A percentile compares a stretch with the other conserved stretches of the same genome.
Conservation (phyloP, 2,329 filamentous ascomycete species). For the Teratosphaeria pseudoeucalypti region DNA sequence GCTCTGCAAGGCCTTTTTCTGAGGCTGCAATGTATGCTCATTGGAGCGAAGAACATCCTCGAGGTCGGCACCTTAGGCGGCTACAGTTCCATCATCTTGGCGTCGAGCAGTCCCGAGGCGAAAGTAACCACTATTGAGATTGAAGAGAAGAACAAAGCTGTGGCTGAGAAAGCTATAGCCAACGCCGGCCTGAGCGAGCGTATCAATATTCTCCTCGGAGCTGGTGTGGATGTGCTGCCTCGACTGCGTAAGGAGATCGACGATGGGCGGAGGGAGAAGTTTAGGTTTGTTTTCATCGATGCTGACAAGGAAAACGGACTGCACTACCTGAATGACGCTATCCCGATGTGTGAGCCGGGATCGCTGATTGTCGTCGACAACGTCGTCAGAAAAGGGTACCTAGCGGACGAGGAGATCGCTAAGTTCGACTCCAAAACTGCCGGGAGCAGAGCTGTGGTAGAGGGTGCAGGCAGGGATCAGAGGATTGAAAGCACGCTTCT, state of each 20-base stretch:
- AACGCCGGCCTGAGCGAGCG: constrained; percentile 9
- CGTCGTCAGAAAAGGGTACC: constrained; percentile 22
- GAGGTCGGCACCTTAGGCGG: constrained; percentile 18
- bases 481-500: constrained; percentile 34
- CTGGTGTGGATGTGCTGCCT: constrained; percentile 13
- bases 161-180: constrained; percentile 8
- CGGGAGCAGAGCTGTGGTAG: constrained; percentile 28
- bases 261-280: constrained; percentile 10
- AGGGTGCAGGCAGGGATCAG: constrained; percentile 32
- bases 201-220: constrained; percentile 10
- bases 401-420: constrained; percentile 22
- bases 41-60: constrained; percentile 12
- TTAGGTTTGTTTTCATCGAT: constrained; percentile 18
- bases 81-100: constrained; percentile 13
- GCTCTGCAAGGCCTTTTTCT: constrained; percentile 30
- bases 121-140: constrained; percentile 14
- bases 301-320: constrained; percentile 15
- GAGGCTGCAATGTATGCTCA: constrained; percentile 27
- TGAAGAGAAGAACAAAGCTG: constrained; percentile 5
- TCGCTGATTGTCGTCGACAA: constrained; percentile 16
- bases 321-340: constrained; percentile 10
- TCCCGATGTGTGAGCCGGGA: constrained; percentile 7
- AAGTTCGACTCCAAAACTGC: constrained; percentile 2
- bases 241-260: constrained; percentile 8
- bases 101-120: constrained; percentile 4